phyloP scores from a whole-genome alignment of 2,329 filamentous ascomycete species.

The Claviceps sp. region DNA sequence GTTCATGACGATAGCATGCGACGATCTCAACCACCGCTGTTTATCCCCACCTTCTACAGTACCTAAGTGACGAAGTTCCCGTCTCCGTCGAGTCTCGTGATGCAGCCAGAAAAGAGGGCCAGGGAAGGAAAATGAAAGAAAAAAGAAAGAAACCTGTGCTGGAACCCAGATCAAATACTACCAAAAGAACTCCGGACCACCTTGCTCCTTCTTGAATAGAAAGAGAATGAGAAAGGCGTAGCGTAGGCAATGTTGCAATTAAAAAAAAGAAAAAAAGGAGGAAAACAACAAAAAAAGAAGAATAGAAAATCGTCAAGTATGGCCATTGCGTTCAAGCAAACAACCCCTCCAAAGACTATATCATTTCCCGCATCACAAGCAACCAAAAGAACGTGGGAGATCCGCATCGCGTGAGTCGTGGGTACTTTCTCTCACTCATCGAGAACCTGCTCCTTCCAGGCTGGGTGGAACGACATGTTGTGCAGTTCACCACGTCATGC shows the following conservation, averaged over 20 bases:
- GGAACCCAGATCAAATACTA: slow-evolving; percentile 3
- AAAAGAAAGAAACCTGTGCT: not conserved
- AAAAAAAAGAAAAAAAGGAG: not conserved
- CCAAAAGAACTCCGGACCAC: slow-evolving; percentile 32
- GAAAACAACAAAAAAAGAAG: not conserved
- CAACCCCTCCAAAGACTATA: not conserved
- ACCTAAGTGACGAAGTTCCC: slow-evolving; percentile 2
- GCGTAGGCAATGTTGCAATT: slow-evolving; percentile 10
- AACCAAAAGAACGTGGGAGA: not conserved
- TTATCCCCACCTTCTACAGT: not conserved
- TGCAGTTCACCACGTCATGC: not conserved
- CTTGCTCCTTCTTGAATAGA: slow-evolving; percentile 24
- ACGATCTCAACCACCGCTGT: not conserved
- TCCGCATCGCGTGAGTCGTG: not conserved
- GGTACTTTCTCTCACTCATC: not conserved
- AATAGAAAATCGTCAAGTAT: slow-evolving; percentile 4
- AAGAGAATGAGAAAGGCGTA: slow-evolving; percentile 10
- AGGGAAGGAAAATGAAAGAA: not conserved
- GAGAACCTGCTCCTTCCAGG: not conserved
- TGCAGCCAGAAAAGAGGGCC: slow-evolving; percentile 13
- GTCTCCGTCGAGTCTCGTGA: not conserved
- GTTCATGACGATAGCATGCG: not conserved
- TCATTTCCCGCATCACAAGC: not conserved
- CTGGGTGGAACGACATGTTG: not conserved
- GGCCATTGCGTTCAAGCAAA: not conserved